Percentiles rank a stretch among this genome's conserved stretches.
Evolutionary conservation across 2,329 filamentous ascomycete species (phyloP).

Genomic region (Trichoderma sp.): DNA sequence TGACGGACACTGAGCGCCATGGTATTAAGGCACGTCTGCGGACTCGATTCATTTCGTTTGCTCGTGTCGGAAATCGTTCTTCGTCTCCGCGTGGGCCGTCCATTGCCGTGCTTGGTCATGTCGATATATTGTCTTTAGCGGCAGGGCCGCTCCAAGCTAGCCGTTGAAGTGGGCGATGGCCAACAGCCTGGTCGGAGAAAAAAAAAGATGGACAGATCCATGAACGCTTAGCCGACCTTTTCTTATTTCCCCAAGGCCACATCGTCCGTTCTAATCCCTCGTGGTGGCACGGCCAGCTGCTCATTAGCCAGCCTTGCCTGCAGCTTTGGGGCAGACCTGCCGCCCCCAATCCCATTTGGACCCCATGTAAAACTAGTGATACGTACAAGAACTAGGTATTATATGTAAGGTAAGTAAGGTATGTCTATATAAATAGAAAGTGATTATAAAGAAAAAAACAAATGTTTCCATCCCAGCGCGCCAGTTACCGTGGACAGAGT

Average conservation of each 20-base stretch:
- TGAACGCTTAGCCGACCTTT: background rate
- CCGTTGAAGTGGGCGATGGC: slow-evolving; percentile 6
- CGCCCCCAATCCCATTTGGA: slow-evolving; percentile 7
- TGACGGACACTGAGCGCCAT: background rate
- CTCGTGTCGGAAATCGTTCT: background rate
- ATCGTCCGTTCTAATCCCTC: background rate
- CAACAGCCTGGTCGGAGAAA: slow-evolving; percentile 10
- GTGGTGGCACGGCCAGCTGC: slow-evolving; percentile 8
- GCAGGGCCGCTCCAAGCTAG: background rate
- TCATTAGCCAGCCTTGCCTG: background rate
- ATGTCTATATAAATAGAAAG: slow-evolving; percentile 16
- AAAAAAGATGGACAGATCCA: background rate
- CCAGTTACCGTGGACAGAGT: slow-evolving; percentile 16
- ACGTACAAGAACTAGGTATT: background rate
- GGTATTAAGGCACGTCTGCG: background rate
- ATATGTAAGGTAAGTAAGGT: background rate
- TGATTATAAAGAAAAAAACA: slow-evolving; percentile 18
- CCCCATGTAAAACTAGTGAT: background rate
- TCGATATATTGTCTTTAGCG: background rate
- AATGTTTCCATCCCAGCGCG: slow-evolving; percentile 10
- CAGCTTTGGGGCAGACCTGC: background rate
- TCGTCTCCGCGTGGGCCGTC: slow-evolving; percentile 13
- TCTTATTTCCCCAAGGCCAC: background rate
- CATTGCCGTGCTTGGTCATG: background rate
- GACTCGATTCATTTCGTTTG: slow-evolving; percentile 20